Evolutionary conservation across 441 rosid species (phyloP).

Genomic region (Pelargonium myrrhifolium): DNA sequence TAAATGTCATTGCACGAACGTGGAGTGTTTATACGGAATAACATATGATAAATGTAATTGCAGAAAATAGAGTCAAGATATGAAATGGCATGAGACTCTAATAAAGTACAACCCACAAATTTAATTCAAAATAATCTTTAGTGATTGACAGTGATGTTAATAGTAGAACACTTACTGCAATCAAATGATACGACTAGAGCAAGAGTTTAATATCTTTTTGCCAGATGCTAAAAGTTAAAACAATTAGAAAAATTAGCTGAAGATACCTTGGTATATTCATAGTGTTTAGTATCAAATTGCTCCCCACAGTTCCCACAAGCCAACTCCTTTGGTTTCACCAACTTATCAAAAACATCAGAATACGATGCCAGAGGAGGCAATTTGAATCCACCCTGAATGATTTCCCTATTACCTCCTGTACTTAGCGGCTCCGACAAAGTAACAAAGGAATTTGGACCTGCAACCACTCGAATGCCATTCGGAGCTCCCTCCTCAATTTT

Average conservation of each 20-base stretch:
- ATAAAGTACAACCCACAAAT: too few species aligned
- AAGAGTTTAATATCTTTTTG: neutral
- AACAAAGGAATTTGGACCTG: constrained; percentile 53
- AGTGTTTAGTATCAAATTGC: constrained; percentile 39
- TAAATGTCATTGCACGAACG: neutral
- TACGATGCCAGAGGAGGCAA: constrained; percentile 66
- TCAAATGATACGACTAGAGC: neutral
- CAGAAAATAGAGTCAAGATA: too few species aligned
- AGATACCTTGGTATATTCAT: constrained; percentile 53
- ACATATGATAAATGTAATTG: too few species aligned
- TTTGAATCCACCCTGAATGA: constrained; percentile 28
- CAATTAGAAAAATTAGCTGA: neutral
- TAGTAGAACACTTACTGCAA: neutral
- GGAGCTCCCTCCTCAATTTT: constrained; percentile 66
- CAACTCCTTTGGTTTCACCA: constrained; percentile 29
- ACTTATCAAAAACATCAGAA: constrained; percentile 51
- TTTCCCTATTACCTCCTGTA: constrained; percentile 18
- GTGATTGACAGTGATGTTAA: neutral
- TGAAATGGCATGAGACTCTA: too few species aligned
- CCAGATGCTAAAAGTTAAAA: neutral
- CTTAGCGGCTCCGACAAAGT: constrained; percentile 41
- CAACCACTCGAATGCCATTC: constrained; percentile 60
- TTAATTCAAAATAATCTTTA: too few species aligned
- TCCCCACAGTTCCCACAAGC: constrained; percentile 47
- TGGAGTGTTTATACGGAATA: neutral